A percentile compares a stretch with the other conserved stretches of the same genome.
Evolutionary conservation across 2,329 filamentous ascomycete species (phyloP).

Genomic region (Exophiala xenobiotica): DNA sequence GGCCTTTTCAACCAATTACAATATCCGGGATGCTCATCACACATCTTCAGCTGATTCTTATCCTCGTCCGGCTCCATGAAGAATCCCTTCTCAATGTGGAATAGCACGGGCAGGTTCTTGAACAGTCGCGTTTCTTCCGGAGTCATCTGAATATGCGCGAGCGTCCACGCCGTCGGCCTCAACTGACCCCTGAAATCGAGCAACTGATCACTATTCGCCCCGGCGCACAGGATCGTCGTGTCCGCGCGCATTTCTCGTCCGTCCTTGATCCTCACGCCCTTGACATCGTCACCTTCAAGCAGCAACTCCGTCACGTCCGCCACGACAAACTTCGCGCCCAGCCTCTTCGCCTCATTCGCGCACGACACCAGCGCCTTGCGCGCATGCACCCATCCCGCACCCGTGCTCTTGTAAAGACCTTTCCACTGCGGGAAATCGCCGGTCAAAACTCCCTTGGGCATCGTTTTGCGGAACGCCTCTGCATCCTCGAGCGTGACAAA

Average conservation of each 20-base stretch:
- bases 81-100: constrained; percentile 50
- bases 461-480: constrained; percentile 42
- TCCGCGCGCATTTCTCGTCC: constrained; percentile 39
- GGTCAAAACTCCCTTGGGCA: constrained; percentile 52
- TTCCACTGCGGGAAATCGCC: constrained; percentile 46
- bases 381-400: constrained; percentile 57
- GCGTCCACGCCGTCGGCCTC: constrained; percentile 48
- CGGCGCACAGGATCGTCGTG: constrained; percentile 45
- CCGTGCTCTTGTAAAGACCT: constrained; percentile 43
- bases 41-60: constrained; percentile 40
- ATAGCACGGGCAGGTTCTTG: constrained; percentile 45
- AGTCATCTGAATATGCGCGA: constrained; percentile 47
- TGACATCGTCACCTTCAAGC: constrained; percentile 38
- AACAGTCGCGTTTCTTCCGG: constrained; percentile 44
- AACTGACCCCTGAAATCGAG: constrained; percentile 49
- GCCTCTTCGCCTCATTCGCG: constrained; percentile 44
- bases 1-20: constrained; percentile 45
- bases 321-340: constrained; percentile 49
- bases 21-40: constrained; percentile 58
- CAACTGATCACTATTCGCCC: constrained; percentile 42
- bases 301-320: constrained; percentile 42
- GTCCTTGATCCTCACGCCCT: constrained; percentile 42
- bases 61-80: constrained; percentile 50
- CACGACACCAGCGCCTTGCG: constrained; percentile 49
- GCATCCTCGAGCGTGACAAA: constrained; percentile 36